These are phyloP conservation scores for Vachellia collinsii DNA, from an alignment of 306 rosid genomes.

Conservation along the genomic window DNA sequence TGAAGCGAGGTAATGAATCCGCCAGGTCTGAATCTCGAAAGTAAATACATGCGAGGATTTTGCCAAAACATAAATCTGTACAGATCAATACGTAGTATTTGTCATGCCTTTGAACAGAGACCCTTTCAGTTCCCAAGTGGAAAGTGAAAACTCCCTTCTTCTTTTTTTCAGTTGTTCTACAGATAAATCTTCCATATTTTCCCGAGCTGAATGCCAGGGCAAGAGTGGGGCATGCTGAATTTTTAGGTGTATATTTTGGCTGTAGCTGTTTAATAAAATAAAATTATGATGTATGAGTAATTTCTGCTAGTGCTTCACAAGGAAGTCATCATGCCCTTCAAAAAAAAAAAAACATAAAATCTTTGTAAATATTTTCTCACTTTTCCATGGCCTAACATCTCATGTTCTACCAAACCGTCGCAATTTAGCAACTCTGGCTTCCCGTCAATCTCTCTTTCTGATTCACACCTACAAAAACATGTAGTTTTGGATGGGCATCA, in stretches of 20 bases:
- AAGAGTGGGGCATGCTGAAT: background rate
- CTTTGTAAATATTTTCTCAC: background rate
- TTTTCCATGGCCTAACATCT: background rate
- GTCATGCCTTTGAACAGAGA: background rate
- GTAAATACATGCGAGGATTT: conserved; percentile 35
- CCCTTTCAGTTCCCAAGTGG: background rate
- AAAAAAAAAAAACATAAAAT: background rate
- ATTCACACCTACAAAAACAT: background rate
- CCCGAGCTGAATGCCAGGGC: background rate
- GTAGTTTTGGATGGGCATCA: background rate
- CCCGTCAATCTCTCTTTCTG: background rate
- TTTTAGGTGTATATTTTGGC: background rate
- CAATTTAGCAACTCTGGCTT: background rate
- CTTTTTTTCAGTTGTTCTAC: background rate
- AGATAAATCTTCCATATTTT: background rate
- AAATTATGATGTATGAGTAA: background rate
- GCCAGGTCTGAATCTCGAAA: conserved; percentile 54
- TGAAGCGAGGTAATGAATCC: conserved; percentile 50
- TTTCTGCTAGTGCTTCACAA: background rate
- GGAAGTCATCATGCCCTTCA: background rate
- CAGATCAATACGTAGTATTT: conserved; percentile 34
- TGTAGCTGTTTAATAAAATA: background rate
- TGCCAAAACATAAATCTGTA: conserved; percentile 36
- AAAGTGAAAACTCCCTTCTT: background rate
- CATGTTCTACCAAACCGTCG: background rate